phyloP scores from a whole-genome alignment of 441 rosid genomes.

The Arabidopsis hybrid region DNA sequence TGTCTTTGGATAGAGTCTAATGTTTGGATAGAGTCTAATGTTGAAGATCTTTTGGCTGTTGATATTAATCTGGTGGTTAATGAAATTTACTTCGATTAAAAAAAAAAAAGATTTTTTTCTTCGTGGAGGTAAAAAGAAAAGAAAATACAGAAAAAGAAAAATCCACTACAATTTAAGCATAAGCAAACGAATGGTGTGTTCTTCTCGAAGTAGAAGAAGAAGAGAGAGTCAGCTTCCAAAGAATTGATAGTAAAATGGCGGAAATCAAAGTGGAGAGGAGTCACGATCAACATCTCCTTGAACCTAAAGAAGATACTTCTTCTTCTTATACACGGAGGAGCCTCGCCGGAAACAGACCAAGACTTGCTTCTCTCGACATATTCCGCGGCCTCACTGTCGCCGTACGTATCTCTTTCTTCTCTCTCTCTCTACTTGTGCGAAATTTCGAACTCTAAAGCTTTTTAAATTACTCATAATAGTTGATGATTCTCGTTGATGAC shows the following conservation, averaged over 20 bases:
- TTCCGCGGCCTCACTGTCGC: constrained; percentile 91
- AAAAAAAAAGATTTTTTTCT: no score
- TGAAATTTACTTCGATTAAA: no score
- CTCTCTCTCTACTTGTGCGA: neutral
- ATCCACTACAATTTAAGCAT: no score
- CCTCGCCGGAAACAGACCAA: constrained; percentile 45
- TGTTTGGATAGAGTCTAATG: no score
- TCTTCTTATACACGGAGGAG: constrained; percentile 33
- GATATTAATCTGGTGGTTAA: no score
- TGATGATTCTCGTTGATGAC: constrained; percentile 93
- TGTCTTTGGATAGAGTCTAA: no score
- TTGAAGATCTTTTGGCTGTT: no score
- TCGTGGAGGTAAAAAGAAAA: no score
- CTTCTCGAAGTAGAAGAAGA: neutral
- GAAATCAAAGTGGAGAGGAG: constrained; percentile 53
- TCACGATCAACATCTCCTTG: constrained; percentile 46
- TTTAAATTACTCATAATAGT: constrained; percentile 39
- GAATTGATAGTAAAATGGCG: constrained; percentile 40
- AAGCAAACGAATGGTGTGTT: neutral
- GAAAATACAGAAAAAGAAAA: no score
- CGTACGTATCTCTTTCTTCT: constrained; percentile 45
- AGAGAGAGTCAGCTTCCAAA: neutral
- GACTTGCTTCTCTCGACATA: constrained; percentile 74
- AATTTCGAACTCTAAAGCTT: neutral
- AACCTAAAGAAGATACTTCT: constrained; percentile 36